Base-by-base conservation (phyloP, 1,284 basidiomycete genomes). In the Papiliotrema laurentii region DNA sequence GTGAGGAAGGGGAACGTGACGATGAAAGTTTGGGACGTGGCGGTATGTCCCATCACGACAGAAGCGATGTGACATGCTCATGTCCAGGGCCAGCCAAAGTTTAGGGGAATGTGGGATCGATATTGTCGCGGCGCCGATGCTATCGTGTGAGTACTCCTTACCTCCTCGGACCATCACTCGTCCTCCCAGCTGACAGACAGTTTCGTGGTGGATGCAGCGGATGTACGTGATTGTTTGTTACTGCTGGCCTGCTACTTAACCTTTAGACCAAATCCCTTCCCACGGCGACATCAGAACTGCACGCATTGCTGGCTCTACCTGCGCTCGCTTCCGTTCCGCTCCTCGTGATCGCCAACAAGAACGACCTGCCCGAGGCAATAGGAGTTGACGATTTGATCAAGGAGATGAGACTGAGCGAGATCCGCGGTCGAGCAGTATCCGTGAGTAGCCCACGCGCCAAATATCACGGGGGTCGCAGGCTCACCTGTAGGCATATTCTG, bases 111-210 rank as follows among this genome's bases (percentile, higher is more conserved):
- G 78, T 81, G 69, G 94, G 91, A 96, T 73, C 79, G 94, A 36
- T 98, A 97, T 71, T 96, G 92, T 71, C 82, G 86, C 51, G 93
- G 93, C 10, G 90, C 93, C 0, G 88, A 93, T 62, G 93, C 93
- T 7, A 87, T 98, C 40, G 83, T 97, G 84, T 97, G 72, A 66
- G 89, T n/a, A n/a, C n/a, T n/a, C n/a, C n/a, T n/a, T n/a, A n/a
- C n/a, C 79, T 43, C n/a, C 19, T 42, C 37, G 35, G 35, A 6
- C 27, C 16, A 26, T 6, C 4, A 33, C 11, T 4, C n/a, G 26
- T 26, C 10, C 21, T 21, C 44, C 9, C 11, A 28, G 37, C 22
- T 37, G 28, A 30, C 19, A 19, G 16, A 11, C 68, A 92, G 90
- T n/a, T 94, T 89, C 65, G 85, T 96, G 22, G 86, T 96, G 30